Evolutionary conservation across 108 stramenopile genomes (phyloP).

Genomic region (Skeletonema marinoi): DNA sequence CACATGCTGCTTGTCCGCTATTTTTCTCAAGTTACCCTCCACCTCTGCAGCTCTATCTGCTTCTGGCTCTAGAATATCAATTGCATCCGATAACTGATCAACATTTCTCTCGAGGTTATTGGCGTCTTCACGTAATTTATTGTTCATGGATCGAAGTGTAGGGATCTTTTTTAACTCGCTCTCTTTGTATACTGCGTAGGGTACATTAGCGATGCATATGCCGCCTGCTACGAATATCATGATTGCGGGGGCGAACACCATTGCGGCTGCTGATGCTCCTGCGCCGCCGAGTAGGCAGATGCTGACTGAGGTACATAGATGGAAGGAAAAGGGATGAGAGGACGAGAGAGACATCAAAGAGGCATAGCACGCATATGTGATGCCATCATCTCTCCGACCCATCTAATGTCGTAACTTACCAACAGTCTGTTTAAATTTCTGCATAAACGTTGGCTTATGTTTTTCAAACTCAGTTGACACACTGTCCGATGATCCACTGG

Average conservation of each 20-base stretch:
- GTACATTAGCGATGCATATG: constrained; percentile 28
- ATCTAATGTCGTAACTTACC: neutral
- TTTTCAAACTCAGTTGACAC: neutral
- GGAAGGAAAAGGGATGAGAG: neutral
- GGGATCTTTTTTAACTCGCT: constrained; percentile 20
- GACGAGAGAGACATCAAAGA: neutral
- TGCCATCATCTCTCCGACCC: no score
- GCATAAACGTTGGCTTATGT: neutral
- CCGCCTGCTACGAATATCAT: constrained; percentile 29
- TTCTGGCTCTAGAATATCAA: constrained; percentile 26
- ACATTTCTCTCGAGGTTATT: constrained; percentile 23
- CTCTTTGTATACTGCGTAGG: constrained; percentile 32
- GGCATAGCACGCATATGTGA: neutral
- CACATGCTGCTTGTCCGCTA: constrained; percentile 30
- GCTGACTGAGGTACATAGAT: neutral
- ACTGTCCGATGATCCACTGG: neutral
- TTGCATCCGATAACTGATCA: constrained; percentile 15
- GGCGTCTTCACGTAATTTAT: constrained; percentile 32
- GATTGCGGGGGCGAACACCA: constrained; percentile 14
- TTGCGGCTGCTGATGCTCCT: constrained; percentile 13
- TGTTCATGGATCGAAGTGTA: constrained; percentile 30
- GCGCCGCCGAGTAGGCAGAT: neutral
- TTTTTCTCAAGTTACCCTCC: constrained; percentile 38
- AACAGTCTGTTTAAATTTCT: neutral
- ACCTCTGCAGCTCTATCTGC: constrained; percentile 37